A percentile compares a stretch with the other conserved stretches of the same genome.
Evolutionary conservation across 2,329 filamentous ascomycete genomes (phyloP).

Genomic region (Hypomyces perniciosus): DNA sequence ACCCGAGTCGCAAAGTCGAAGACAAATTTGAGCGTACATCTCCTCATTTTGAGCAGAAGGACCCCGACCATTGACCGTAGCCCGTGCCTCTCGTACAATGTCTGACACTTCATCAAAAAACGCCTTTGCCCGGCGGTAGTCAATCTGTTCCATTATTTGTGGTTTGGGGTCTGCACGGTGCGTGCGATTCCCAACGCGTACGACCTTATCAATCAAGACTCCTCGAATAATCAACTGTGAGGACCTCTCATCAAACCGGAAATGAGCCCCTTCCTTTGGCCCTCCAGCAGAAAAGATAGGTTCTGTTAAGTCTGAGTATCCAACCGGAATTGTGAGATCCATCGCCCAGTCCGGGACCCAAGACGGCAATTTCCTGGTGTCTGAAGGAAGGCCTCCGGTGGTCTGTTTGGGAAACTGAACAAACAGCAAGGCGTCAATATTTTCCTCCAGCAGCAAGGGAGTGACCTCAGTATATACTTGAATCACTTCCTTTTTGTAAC

Average conservation of each 20-base stretch:
- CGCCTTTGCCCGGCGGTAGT: conserved; percentile 17
- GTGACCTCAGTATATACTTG: conserved; percentile 19
- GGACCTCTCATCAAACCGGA: conserved; percentile 6
- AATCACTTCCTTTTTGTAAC: conserved; percentile 10
- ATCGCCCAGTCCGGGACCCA: conserved; percentile 32
- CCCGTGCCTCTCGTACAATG: conserved; percentile 13
- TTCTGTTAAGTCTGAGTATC: conserved; percentile 19
- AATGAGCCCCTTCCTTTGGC: background rate
- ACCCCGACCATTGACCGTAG: too few species aligned
- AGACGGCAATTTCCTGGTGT: conserved; percentile 21
- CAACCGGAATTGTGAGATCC: conserved; percentile 20
- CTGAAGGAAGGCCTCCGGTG: background rate
- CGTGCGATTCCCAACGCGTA: conserved; percentile 15
- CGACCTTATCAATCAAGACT: conserved; percentile 18
- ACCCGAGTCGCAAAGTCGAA: conserved; percentile 19
- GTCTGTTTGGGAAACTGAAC: conserved; percentile 22
- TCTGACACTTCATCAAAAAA: conserved; percentile 23
- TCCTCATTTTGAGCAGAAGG: background rate
- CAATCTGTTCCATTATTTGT: conserved; percentile 11
- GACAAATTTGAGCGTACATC: background rate
- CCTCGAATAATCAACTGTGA: conserved; percentile 17
- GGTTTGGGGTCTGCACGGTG: conserved; percentile 4
- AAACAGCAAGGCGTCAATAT: conserved; percentile 25
- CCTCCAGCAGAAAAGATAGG: conserved; percentile 23
- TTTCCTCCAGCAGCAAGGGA: conserved; percentile 17